Percentiles rank a stretch among this genome's conserved stretches.
phyloP scores from a whole-genome alignment of 305 asterid species.

The Ajuga reptans region DNA sequence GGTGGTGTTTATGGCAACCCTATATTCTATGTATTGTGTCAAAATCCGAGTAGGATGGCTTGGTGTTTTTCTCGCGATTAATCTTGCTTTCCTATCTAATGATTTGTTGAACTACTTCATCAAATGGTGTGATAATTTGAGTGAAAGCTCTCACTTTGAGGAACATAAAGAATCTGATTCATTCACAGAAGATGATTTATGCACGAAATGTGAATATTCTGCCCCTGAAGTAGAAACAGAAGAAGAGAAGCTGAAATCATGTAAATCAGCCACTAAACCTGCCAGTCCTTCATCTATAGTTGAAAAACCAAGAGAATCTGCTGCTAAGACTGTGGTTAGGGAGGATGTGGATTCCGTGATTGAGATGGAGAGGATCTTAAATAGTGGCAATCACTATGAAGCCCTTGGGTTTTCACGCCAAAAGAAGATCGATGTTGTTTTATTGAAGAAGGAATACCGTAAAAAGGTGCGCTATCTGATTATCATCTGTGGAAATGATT shows the following conservation, averaged over 20 bases:
- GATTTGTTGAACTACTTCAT: conserved; percentile 66
- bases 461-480: conserved; percentile 54
- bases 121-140: conserved; percentile 82
- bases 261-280: conserved; percentile 51
- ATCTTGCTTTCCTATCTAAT: conserved; percentile 83
- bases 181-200: conserved; percentile 57
- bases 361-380: conserved; percentile 85
- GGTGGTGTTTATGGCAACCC: conserved; percentile 77
- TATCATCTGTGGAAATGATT: neutral
- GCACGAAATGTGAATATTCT: conserved; percentile 56
- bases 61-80: conserved; percentile 75
- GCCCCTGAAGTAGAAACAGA: conserved; percentile 59
- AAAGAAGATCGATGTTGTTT: conserved; percentile 51
- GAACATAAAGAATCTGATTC: conserved; percentile 55
- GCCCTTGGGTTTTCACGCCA: conserved; percentile 75
- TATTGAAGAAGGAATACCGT: conserved; percentile 84
- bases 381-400: conserved; percentile 77
- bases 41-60: conserved; percentile 79
- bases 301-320: conserved; percentile 49
- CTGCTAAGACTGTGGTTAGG: conserved; percentile 46
- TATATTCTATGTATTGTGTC: conserved; percentile 77
- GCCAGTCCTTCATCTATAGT: conserved; percentile 41
- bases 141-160: conserved; percentile 61
- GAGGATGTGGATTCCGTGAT: conserved; percentile 54
- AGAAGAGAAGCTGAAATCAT: conserved; percentile 60